phyloP scores from a whole-genome alignment of 1,284 basidiomycete species.

The Cutaneotrichosporon curvatum region DNA sequence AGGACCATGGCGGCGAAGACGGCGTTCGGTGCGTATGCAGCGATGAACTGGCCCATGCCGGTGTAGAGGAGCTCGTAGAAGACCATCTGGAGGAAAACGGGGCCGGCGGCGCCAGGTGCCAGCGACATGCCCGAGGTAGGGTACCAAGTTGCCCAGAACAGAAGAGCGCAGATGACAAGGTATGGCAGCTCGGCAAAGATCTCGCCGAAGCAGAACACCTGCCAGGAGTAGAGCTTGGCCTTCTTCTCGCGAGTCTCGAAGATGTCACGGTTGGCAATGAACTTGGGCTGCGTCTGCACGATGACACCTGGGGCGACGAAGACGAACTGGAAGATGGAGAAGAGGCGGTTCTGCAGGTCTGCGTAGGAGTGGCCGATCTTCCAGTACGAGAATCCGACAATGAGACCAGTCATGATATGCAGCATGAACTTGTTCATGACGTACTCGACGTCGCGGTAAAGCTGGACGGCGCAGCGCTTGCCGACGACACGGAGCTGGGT shows the following conservation, averaged over 20 bases:
- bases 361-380: conserved; percentile 29
- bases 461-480: conserved; percentile 31
- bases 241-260: conserved; percentile 45
- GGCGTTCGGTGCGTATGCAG: conserved; percentile 34
- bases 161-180: conserved; percentile 33
- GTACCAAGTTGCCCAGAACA: conserved; percentile 15
- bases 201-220: conserved; percentile 27
- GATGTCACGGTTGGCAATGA: conserved; percentile 43
- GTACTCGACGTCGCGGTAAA: conserved; percentile 41
- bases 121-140: conserved; percentile 8
- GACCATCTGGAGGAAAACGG: conserved; percentile 41
- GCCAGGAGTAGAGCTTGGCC: conserved; percentile 43
- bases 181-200: conserved; percentile 43
- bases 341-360: conserved; percentile 16
- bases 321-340: conserved; percentile 38
- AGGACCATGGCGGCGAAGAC: conserved; percentile 34
- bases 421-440: conserved; percentile 39
- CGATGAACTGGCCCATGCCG: conserved; percentile 31
- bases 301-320: conserved; percentile 44
- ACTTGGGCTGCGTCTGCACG: conserved; percentile 44
- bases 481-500: conserved; percentile 34
- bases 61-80: conserved; percentile 45
- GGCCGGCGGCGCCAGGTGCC: conserved; percentile 11
- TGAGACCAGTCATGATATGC: conserved; percentile 32
- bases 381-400: conserved; percentile 42